Conservation (phyloP, 78 protist species). For the Protostelium mycophagum region DNA sequence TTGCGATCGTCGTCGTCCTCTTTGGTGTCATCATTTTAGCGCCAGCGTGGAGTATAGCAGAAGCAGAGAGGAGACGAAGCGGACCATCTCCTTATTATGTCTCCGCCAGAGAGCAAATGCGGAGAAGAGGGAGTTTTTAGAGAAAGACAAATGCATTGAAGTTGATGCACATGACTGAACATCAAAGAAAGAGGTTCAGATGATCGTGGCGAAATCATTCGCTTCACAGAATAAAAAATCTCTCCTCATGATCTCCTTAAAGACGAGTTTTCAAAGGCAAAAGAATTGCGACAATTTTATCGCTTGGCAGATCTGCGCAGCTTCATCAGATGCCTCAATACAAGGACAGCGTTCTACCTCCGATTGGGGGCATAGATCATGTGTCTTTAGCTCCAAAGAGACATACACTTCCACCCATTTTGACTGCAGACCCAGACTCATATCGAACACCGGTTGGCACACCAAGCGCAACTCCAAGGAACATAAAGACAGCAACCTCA, state of each 20-base stretch:
- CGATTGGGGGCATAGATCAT: not conserved
- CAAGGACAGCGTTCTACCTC: not conserved
- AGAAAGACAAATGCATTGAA: too few relatives aligned
- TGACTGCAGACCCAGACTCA: not conserved
- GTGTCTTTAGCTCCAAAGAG: not conserved
- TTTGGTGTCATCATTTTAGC: not conserved
- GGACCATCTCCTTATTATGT: not conserved
- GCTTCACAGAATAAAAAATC: too few relatives aligned
- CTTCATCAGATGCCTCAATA: too few relatives aligned
- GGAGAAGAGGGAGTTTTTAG: not conserved
- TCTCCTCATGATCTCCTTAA: too few relatives aligned
- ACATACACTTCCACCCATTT: not conserved
- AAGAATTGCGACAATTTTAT: too few relatives aligned
- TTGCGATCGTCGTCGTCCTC: not conserved
- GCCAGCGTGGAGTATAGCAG: not conserved
- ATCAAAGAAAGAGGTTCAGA: too few relatives aligned
- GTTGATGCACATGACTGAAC: too few relatives aligned
- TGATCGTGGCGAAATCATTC: too few relatives aligned
- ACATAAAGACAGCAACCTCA: not conserved
- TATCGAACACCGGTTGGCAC: not conserved
- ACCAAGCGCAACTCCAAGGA: not conserved
- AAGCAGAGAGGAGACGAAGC: not conserved
- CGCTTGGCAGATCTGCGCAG: too few relatives aligned
- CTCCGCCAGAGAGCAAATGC: not conserved
- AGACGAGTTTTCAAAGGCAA: too few relatives aligned